These are phyloP conservation scores for Imleria badia DNA, from an alignment of 768 basidiomycete species.

Conservation along the genomic window DNA sequence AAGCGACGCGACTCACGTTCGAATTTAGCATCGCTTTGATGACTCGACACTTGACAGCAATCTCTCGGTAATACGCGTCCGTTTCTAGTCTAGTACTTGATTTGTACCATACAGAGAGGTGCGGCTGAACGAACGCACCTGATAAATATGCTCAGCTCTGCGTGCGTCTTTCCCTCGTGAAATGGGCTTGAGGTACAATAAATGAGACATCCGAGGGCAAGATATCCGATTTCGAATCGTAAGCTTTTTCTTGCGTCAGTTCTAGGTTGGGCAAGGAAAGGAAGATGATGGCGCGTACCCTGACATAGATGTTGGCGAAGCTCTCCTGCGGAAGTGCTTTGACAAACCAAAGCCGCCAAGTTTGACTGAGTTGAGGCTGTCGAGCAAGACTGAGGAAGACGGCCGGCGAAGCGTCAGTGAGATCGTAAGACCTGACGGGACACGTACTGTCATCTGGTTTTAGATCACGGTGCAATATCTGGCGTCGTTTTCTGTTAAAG, in stretches of 20 bases:
- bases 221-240: conserved; percentile 97
- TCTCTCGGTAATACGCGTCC: too few species aligned
- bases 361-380: conserved; percentile 80
- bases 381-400: conserved; percentile 93
- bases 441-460: too few species aligned
- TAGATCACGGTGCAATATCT: conserved; percentile 90
- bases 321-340: conserved; percentile 89
- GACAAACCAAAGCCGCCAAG: conserved; percentile 96
- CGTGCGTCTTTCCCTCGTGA: conserved; percentile 88
- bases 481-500: conserved; percentile 51
- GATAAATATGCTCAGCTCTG: conserved; percentile 80
- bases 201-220: conserved; percentile 96
- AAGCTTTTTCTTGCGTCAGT: conserved; percentile 94
- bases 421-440: too few species aligned
- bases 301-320: conserved; percentile 96
- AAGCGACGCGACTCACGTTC: too few species aligned
- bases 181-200: conserved; percentile 93
- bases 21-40: too few species aligned
- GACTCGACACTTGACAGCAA: too few species aligned
- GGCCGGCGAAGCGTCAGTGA: too few species aligned
- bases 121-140: conserved; percentile 57
- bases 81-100: too few species aligned
- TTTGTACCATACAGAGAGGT: too few species aligned
- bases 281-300: conserved; percentile 52
- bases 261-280: conserved; percentile 54